phyloP scores from a whole-genome alignment of 257 asterid species.

The Forsythia suspensa region DNA sequence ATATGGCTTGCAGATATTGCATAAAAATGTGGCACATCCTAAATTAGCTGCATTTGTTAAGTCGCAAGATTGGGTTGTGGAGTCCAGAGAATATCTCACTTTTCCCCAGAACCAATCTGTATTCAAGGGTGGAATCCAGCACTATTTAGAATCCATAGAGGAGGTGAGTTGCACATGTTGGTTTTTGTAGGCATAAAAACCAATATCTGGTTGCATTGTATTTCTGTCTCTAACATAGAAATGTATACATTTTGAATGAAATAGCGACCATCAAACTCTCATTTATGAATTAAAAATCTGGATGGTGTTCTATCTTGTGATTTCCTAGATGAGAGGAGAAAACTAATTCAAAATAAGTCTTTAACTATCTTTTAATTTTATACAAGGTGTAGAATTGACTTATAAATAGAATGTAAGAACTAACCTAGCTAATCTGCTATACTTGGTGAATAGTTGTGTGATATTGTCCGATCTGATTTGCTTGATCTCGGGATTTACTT shows the following conservation, averaged over 20 bases:
- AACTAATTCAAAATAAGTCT: background rate
- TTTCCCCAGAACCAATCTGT: slow-evolving; percentile 64
- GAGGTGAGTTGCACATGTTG: slow-evolving; percentile 58
- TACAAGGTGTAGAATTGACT: background rate
- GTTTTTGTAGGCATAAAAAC: background rate
- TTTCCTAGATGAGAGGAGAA: background rate
- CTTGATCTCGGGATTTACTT: slow-evolving; percentile 1
- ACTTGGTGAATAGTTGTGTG: slow-evolving; percentile 5
- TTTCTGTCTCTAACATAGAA: background rate
- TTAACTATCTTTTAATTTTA: background rate
- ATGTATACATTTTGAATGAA: background rate
- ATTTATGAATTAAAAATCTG: background rate
- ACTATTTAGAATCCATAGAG: slow-evolving; percentile 78
- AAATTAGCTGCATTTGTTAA: slow-evolving; percentile 73
- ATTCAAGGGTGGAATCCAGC: slow-evolving; percentile 71
- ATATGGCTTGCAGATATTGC: slow-evolving; percentile 53
- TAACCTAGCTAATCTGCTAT: background rate
- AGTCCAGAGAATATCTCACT: slow-evolving; percentile 72
- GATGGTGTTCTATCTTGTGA: background rate
- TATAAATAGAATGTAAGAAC: background rate
- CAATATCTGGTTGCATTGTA: background rate
- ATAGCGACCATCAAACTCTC: background rate
- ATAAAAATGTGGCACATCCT: slow-evolving; percentile 89
- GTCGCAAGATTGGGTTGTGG: slow-evolving; percentile 70
- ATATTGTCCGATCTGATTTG: slow-evolving; percentile 10